Percentiles rank a stretch among this genome's conserved stretches.
These are phyloP conservation scores for Nemania sp. DNA, from an alignment of 2,329 filamentous ascomycete genomes.

Conservation along the genomic window DNA sequence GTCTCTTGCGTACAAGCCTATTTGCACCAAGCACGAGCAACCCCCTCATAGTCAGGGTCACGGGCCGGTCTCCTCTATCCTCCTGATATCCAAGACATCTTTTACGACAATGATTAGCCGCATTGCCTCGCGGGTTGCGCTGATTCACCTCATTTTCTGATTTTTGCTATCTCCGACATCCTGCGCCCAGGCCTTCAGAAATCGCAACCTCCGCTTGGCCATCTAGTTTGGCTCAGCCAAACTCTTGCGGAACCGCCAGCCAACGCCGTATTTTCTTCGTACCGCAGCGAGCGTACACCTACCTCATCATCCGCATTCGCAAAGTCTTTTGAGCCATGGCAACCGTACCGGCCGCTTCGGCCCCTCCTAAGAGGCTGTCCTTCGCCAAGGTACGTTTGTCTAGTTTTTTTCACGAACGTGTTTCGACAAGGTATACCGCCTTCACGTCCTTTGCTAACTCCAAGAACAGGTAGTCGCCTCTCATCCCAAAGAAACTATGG, in stretches of 20 bases:
- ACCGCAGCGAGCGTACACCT: background rate
- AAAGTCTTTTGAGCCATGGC: slow-evolving; percentile 33
- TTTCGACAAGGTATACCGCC: background rate
- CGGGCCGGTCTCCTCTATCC: slow-evolving; percentile 32
- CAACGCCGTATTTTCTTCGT: slow-evolving; percentile 18
- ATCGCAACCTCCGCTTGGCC: slow-evolving; percentile 23
- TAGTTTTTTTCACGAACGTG: background rate
- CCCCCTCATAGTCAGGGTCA: slow-evolving; percentile 24
- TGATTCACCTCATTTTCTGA: slow-evolving; percentile 61
- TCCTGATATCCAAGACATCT: slow-evolving; percentile 44
- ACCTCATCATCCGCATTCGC: slow-evolving; percentile 1
- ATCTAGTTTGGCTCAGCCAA: slow-evolving; percentile 27
- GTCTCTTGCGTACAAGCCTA: slow-evolving; percentile 21
- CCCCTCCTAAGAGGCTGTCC: slow-evolving; percentile 40
- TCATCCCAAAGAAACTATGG: slow-evolving; percentile 38
- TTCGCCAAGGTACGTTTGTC: slow-evolving; percentile 40
- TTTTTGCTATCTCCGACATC: slow-evolving; percentile 41
- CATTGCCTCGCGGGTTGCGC: slow-evolving; percentile 56
- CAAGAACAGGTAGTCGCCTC: slow-evolving; percentile 40
- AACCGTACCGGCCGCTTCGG: slow-evolving; percentile 37
- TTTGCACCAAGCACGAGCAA: background rate
- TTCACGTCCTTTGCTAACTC: slow-evolving; percentile 9
- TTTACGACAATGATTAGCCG: slow-evolving; percentile 61
- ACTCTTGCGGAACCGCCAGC: slow-evolving; percentile 23
- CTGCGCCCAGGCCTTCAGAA: slow-evolving; percentile 29